Conservation (phyloP, 31 red algal species). For the Endocladia muricata region DNA sequence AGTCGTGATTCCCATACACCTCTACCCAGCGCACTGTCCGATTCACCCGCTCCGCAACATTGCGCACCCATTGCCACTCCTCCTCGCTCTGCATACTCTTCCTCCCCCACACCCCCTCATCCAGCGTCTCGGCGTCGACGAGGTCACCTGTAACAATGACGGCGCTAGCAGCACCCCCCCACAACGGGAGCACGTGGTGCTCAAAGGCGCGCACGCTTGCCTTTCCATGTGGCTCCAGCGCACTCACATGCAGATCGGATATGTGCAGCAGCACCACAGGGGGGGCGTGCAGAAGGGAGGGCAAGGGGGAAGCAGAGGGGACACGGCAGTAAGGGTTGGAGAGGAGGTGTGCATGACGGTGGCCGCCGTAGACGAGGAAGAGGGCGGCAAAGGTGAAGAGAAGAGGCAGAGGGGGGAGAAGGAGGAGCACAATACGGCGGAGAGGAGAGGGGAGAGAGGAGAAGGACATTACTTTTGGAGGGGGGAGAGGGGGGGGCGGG, state of each 20-base stretch:
- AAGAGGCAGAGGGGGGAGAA: constrained; percentile 12
- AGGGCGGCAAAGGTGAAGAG: constrained; percentile 16
- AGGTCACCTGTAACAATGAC: constrained; percentile 57
- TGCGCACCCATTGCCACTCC: constrained; percentile 32
- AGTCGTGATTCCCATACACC: constrained; percentile 54
- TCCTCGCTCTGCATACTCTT: constrained; percentile 23
- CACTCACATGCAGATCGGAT: constrained; percentile 50
- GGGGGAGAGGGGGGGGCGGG: too few species aligned
- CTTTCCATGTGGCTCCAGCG: not conserved
- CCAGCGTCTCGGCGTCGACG: constrained; percentile 28
- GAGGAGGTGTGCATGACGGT: constrained; percentile 21
- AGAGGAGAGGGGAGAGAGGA: not conserved
- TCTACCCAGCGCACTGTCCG: constrained; percentile 29
- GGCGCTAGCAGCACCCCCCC: constrained; percentile 4
- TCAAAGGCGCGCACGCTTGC: constrained; percentile 11
- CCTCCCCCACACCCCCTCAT: constrained; percentile 11
- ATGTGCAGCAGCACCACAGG: constrained; percentile 30
- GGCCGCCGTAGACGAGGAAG: constrained; percentile 40
- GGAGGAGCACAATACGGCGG: not conserved
- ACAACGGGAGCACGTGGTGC: constrained; percentile 20
- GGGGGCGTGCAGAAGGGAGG: not conserved
- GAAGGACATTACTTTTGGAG: not conserved
- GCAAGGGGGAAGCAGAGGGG: not conserved
- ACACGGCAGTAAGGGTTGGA: constrained; percentile 29
- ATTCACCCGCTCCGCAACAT: constrained; percentile 8